Evolutionary conservation across 2,329 filamentous ascomycete genomes (phyloP), one percentile per base, ranked within the genome.

Genomic region (Fusarium sp.): DNA sequence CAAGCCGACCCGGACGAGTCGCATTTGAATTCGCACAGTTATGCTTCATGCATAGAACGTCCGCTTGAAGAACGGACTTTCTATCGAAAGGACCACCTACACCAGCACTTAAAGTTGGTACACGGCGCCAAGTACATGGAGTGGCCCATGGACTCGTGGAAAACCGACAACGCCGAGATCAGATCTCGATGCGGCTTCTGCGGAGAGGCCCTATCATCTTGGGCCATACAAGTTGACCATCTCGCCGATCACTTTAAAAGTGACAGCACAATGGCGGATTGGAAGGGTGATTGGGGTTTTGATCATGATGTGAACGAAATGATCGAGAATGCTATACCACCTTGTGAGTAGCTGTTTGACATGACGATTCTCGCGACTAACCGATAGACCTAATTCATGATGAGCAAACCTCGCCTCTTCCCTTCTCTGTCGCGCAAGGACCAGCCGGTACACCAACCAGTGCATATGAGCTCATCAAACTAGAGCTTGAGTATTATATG

Each of bases 261-360:
- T 36, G 83, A 82, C 24, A 80, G 76, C 49, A 81, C 75, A 53
- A 84, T 84, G 82, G 79, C 78, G 16, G 78, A 83, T 29, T 84
- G 83, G 83, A 79, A 82, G 60, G 83, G 83, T 60, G 81, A 83
- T 59, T 84, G 83, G 81, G 83, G 83, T 29, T 83, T 84, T 60
- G 82, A 84, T 16, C 69, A 77, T 5, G 72, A 78, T 4, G 76
- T 84, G 11, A 64, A 81, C 36, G 78, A 80, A 22, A 78, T 81
- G 58, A 71, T 84, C 20, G 82, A 84, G 61, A 83, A 84, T 63
- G 79, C 82, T 51, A 82, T 84, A 49, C 81, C 81, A 16, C 82
- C 83, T 6, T 83, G 81, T 82, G 75, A 51, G 77, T 53, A 46
- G 14, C 14, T 46, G 8, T 24, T 27, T 46, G 22, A 4, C 14